A percentile compares a stretch with the other conserved stretches of the same genome.
Conservation (phyloP, 306 rosid species). For the Dalbergia cochinchinensis region DNA sequence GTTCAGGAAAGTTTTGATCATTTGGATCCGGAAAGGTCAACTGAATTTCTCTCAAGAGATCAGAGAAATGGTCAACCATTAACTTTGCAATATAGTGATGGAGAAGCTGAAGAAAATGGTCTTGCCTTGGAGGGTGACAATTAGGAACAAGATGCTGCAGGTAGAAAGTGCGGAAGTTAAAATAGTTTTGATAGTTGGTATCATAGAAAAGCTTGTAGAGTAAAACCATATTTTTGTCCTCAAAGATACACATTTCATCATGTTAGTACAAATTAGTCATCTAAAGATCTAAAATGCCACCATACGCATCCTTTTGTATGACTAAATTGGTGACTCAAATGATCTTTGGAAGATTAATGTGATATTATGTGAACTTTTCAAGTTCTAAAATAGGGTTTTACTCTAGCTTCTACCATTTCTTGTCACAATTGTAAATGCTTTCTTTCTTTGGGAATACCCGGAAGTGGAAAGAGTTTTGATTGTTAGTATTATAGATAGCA, state of each 20-base stretch:
- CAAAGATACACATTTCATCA: too few species aligned
- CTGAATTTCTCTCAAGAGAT: conserved; percentile 48
- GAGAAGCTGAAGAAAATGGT: conserved; percentile 46
- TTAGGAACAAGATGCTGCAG: conserved; percentile 50
- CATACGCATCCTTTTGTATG: too few species aligned
- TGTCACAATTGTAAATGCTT: conserved; percentile 41
- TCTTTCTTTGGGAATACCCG: conserved; percentile 29
- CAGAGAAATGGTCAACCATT: conserved; percentile 47
- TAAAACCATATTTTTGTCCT: too few species aligned
- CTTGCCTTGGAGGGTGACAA: conserved; percentile 44
- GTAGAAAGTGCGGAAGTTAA: conserved; percentile 32
- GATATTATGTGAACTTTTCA: too few species aligned
- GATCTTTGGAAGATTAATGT: too few species aligned
- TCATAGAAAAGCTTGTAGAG: not conserved
- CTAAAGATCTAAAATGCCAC: too few species aligned
- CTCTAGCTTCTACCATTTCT: conserved; percentile 22
- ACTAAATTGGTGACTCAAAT: too few species aligned
- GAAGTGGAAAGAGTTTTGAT: not conserved
- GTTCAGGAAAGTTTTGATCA: conserved; percentile 55
- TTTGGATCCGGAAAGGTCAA: conserved; percentile 52
- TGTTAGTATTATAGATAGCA: not conserved
- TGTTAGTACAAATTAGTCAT: too few species aligned
- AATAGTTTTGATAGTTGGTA: conserved; percentile 45
- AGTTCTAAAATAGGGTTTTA: too few species aligned
- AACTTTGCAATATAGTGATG: conserved; percentile 41